Conservation (phyloP, 1,284 basidiomycete genomes). For the Thecaphora thlaspeos region DNA sequence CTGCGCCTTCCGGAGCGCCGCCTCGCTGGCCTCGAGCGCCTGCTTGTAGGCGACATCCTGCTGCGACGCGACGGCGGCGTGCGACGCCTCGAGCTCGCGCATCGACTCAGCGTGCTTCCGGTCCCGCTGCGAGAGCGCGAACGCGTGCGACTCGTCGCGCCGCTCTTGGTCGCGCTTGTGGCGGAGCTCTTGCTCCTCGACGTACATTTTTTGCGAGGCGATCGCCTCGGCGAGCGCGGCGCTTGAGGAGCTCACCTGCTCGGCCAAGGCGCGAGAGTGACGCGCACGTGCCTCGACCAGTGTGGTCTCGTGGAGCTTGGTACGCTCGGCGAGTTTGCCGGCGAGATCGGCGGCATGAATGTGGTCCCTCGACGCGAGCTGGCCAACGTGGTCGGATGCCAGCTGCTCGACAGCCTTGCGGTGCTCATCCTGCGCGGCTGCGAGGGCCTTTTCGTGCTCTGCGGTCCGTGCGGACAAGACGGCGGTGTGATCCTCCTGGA, state of each 20-base stretch:
- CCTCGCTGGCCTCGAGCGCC: conserved; percentile 9
- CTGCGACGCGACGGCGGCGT: conserved; percentile 13
- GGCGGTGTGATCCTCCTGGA: conserved; percentile 18
- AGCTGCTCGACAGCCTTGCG: not conserved
- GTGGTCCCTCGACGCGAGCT: conserved; percentile 16
- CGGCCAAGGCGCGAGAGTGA: conserved; percentile 41
- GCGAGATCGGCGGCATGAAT: conserved; percentile 18
- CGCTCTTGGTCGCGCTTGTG: conserved; percentile 27
- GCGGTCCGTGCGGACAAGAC: conserved; percentile 24
- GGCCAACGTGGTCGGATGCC: not conserved
- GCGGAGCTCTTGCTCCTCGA: conserved; percentile 26
- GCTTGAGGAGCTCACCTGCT: conserved; percentile 37
- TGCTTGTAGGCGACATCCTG: conserved; percentile 3
- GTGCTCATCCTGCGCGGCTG: conserved; percentile 2
- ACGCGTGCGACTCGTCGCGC: conserved; percentile 24
- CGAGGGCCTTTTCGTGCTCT: conserved; percentile 31
- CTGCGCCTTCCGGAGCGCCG: conserved; percentile 16
- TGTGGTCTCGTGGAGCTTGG: conserved; percentile 36
- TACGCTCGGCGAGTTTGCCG: conserved; percentile 25
- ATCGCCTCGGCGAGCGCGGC: conserved; percentile 32
- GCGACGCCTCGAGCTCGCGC: conserved; percentile 16
- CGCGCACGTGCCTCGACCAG: conserved; percentile 44
- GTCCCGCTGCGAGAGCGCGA: conserved; percentile 30
- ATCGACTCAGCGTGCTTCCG: conserved; percentile 25
- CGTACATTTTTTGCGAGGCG: conserved; percentile 29